These are phyloP conservation scores for Solanum pimpinellifolium DNA, from an alignment of 257 asterid species.

Conservation along the genomic window DNA sequence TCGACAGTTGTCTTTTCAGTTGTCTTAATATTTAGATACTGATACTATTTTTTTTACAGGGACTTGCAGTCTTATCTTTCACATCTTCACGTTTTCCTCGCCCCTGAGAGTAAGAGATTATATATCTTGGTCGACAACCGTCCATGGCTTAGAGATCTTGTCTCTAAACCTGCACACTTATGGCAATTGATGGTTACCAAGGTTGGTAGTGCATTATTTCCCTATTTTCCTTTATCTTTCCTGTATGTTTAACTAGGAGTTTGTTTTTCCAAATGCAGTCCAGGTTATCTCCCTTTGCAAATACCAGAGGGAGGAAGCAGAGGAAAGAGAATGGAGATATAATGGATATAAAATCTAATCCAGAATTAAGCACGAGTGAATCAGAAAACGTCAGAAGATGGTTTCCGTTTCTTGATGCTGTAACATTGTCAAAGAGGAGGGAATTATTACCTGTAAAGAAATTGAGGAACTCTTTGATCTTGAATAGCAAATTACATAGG, in stretches of 20 bases:
- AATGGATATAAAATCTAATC: slow-evolving; percentile 21
- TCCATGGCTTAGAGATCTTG: slow-evolving; percentile 88
- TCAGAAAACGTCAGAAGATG: slow-evolving; percentile 46
- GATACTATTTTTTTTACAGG: slow-evolving; percentile 28
- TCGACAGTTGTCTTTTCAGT: not conserved
- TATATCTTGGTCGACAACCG: slow-evolving; percentile 85
- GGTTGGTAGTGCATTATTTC: slow-evolving; percentile 32
- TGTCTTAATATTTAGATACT: not conserved
- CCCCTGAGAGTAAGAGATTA: slow-evolving; percentile 65
- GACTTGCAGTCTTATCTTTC: slow-evolving; percentile 95
- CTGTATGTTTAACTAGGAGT: not conserved
- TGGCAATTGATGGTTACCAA: slow-evolving; percentile 98
- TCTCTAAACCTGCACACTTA: slow-evolving; percentile 66
- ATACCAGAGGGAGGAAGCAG: slow-evolving; percentile 55
- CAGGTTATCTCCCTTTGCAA: slow-evolving; percentile 91
- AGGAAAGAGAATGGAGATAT: slow-evolving; percentile 25
- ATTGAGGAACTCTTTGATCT: slow-evolving; percentile 57
- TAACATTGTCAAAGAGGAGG: slow-evolving; percentile 63
- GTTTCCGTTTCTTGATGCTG: slow-evolving; percentile 65
- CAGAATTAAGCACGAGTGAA: slow-evolving; percentile 23
- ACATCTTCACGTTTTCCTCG: slow-evolving; percentile 69
- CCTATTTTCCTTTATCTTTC: not conserved
- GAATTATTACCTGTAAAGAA: slow-evolving; percentile 86
- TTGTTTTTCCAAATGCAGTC: slow-evolving; percentile 35
- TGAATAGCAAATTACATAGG: slow-evolving; percentile 75